Percentiles rank a stretch among this genome's conserved stretches.
Evolutionary conservation across 2,329 filamentous ascomycete genomes (phyloP).

Genomic region (Fusarium sp.): DNA sequence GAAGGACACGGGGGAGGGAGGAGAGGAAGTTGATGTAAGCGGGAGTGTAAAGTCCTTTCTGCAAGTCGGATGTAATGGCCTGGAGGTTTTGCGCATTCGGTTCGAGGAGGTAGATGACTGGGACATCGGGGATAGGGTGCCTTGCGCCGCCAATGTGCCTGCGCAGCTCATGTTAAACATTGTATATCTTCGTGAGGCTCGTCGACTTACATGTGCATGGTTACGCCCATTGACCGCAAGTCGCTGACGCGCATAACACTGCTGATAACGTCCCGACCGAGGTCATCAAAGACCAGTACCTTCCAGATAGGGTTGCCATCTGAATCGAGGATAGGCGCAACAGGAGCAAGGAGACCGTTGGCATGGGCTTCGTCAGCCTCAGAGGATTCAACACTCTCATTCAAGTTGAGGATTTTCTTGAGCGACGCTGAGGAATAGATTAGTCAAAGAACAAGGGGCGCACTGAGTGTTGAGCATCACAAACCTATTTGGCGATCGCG

Average conservation of each 20-base stretch:
- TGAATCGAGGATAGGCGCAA: slow-evolving; percentile 82
- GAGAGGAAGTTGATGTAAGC: slow-evolving; percentile 98
- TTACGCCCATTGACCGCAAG: slow-evolving; percentile 91
- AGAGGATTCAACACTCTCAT: slow-evolving; percentile 72
- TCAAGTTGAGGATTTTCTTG: slow-evolving; percentile 95
- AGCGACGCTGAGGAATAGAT: slow-evolving; percentile 73
- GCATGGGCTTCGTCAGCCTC: slow-evolving; percentile 70
- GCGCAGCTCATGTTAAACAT: slow-evolving; percentile 38
- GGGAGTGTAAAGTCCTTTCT: slow-evolving; percentile 87
- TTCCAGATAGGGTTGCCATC: slow-evolving; percentile 98
- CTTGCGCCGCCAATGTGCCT: slow-evolving; percentile 84
- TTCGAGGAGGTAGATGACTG: slow-evolving; percentile 95
- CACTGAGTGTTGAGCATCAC: not conserved
- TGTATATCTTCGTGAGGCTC: not conserved
- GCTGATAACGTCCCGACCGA: slow-evolving; percentile 94
- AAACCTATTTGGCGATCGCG: slow-evolving; percentile 62
- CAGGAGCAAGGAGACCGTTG: slow-evolving; percentile 72
- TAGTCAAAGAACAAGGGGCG: not conserved
- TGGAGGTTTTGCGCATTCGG: slow-evolving; percentile 84
- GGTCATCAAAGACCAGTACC: slow-evolving; percentile 92
- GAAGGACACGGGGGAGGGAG: slow-evolving; percentile 85
- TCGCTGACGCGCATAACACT: slow-evolving; percentile 95
- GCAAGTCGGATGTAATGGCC: slow-evolving; percentile 83
- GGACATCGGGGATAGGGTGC: slow-evolving; percentile 94
- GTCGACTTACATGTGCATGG: slow-evolving; percentile 82